Conservation (phyloP, 2,329 filamentous ascomycete genomes). For the Phyllosticta citriasiana region DNA sequence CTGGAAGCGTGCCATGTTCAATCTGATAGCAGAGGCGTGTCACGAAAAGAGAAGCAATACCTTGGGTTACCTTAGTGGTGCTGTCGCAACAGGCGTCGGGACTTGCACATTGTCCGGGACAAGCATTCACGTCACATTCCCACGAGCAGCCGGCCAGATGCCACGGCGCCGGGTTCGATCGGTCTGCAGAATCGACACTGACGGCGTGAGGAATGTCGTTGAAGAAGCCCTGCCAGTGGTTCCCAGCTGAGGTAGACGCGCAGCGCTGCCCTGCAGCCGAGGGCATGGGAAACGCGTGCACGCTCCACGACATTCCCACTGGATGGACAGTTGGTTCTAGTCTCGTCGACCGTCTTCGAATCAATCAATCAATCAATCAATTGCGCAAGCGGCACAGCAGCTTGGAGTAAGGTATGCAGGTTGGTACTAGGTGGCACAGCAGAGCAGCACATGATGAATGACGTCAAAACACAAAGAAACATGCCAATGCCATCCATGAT, state of each 20-base stretch:
- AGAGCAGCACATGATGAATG: not conserved
- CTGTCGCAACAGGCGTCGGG: not conserved
- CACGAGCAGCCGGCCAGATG: not conserved
- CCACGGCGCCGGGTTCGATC: not conserved
- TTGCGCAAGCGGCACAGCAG: not conserved
- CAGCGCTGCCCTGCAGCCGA: too few relatives aligned
- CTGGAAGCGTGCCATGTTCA: not conserved
- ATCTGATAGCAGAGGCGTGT: not conserved
- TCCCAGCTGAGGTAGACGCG: too few relatives aligned
- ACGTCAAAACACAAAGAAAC: not conserved
- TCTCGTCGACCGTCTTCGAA: not conserved
- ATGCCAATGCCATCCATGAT: not conserved
- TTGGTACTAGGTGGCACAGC: not conserved
- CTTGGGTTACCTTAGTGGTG: not conserved
- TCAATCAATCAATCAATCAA: not conserved
- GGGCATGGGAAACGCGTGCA: not conserved
- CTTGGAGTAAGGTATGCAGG: too few relatives aligned
- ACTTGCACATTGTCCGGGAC: not conserved
- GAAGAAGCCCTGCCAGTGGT: not conserved
- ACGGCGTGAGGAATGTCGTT: not conserved
- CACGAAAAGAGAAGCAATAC: not conserved
- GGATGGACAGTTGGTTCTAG: not conserved
- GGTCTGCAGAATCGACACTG: not conserved
- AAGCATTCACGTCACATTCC: not conserved
- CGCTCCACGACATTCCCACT: not conserved